Percentiles rank a stretch among this genome's conserved stretches.
These are phyloP conservation scores for Articulospora tetracladia DNA, from an alignment of 495 filamentous ascomycete species.

Conservation along the genomic window DNA sequence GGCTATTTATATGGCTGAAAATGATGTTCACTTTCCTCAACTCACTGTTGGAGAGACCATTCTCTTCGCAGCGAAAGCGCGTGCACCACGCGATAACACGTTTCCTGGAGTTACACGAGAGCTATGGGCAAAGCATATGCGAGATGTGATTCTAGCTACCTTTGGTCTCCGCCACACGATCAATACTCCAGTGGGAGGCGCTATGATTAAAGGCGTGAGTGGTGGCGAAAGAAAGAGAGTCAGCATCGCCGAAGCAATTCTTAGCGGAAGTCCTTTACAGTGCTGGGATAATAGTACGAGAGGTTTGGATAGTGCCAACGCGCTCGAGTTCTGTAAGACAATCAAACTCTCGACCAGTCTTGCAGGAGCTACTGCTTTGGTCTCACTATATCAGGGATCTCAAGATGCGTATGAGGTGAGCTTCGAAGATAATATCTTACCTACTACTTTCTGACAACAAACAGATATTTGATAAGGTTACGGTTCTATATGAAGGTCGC, in stretches of 20 bases:
- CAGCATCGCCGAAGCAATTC: constrained; percentile 66
- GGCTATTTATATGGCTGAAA: constrained; percentile 57
- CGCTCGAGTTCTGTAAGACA: constrained; percentile 40
- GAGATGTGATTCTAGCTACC: constrained; percentile 70
- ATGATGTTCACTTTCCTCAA: constrained; percentile 77
- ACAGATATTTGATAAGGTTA: constrained; percentile 49
- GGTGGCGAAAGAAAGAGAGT: constrained; percentile 80
- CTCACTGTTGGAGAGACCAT: constrained; percentile 77
- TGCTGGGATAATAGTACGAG: constrained; percentile 51
- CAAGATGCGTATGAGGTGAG: constrained; percentile 41
- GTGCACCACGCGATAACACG: constrained; percentile 53
- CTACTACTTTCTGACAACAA: not conserved
- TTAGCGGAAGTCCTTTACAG: constrained; percentile 50
- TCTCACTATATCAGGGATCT: constrained; percentile 44
- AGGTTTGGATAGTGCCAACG: constrained; percentile 45
- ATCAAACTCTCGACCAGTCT: constrained; percentile 46
- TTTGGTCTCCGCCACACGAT: constrained; percentile 45
- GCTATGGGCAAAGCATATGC: constrained; percentile 58
- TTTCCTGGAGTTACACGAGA: constrained; percentile 55
- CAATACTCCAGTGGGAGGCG: constrained; percentile 73
- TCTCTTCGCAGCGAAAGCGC: constrained; percentile 64
- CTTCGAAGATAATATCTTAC: not conserved
- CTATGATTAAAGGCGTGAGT: constrained; percentile 70
- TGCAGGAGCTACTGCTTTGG: constrained; percentile 29
- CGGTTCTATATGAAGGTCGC: constrained; percentile 59